Base-by-base conservation (phyloP, 352 stramenopile genomes). In the Poterioochromonas sp. region DNA sequence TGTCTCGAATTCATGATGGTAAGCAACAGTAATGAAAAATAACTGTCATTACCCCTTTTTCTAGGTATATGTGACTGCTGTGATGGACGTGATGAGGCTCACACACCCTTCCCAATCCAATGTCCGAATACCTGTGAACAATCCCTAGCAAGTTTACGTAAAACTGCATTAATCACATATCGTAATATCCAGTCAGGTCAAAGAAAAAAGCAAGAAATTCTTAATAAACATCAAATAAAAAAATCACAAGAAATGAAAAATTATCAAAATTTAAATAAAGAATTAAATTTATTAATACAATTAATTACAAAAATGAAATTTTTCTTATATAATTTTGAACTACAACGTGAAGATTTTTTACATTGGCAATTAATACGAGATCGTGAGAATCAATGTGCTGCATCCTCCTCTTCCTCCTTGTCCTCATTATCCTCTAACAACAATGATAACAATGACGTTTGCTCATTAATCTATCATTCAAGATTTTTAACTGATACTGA, bases 1-100 rank as follows among this genome's bases (percentile, higher is more conserved):
- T 18, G 5, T 68, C 58, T 29, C 58, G 58, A 40, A 26, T 68
- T 18, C 12, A 68, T 68, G 58, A 68, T 68, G 58, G 58, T 68
- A 68, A 12, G 58, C 11, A 26, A 29, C 8, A 29, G 26, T 68
- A 12, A 37, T 8, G 5, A 35, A 18, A 18, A 29, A 35, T 68
- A 5, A 37, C 12, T 32, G 58, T 68, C 5, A 37, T 12, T 68
- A 11, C 26, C 5, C 29, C 12, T 26, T 32, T 32, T 8, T 37
- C 26, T 37, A 68, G 58, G 58, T 40, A 26, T 68, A 18, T 68
- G 58, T 68, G 58, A 68, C 34, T 68, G 58, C 29, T 68, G 58
- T 39, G 58, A 68, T 68, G 58, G 58, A 29, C 12, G 58, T 35
- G 58, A 68, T 39, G 58, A 68, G 34, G 58, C 5, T 8, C 5